Conservation (phyloP, 257 asterid species). For the Linaria vulgaris region DNA sequence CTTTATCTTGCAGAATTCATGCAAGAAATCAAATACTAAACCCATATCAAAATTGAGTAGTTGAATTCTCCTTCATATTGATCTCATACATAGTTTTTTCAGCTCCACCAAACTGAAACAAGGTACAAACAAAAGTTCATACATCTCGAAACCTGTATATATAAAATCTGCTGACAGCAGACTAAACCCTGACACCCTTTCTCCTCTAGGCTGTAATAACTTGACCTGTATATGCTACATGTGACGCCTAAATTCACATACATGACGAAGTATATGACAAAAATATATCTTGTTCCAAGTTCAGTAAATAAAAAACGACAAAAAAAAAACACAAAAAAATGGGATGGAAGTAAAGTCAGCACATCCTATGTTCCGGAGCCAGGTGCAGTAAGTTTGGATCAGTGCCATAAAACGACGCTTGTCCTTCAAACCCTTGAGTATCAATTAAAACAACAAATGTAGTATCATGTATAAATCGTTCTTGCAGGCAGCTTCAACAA, state of each 20-base stretch:
- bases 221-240: neutral
- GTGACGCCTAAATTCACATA: neutral
- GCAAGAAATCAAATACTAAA: too few species aligned
- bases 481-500: neutral
- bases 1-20: too few species aligned
- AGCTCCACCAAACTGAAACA: too few species aligned
- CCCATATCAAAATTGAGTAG: too few species aligned
- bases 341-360: neutral
- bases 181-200: too few species aligned
- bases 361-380: neutral
- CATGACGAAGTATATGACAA: conserved; percentile 5
- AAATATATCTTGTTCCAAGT: neutral
- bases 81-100: too few species aligned
- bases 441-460: too few species aligned
- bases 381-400: neutral
- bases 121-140: too few species aligned
- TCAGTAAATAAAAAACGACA: conserved; percentile 1
- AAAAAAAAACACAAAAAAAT: neutral
- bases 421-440: conserved; percentile 1
- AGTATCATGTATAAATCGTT: neutral
- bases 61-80: too few species aligned
- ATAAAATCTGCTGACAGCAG: too few species aligned
- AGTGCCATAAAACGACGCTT: neutral
- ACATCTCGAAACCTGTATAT: too few species aligned
- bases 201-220: too few species aligned